A percentile compares a stretch with the other conserved stretches of the same genome.
phyloP scores from a whole-genome alignment of 2,329 filamentous ascomycete genomes.

The Epichloe sibirici region DNA sequence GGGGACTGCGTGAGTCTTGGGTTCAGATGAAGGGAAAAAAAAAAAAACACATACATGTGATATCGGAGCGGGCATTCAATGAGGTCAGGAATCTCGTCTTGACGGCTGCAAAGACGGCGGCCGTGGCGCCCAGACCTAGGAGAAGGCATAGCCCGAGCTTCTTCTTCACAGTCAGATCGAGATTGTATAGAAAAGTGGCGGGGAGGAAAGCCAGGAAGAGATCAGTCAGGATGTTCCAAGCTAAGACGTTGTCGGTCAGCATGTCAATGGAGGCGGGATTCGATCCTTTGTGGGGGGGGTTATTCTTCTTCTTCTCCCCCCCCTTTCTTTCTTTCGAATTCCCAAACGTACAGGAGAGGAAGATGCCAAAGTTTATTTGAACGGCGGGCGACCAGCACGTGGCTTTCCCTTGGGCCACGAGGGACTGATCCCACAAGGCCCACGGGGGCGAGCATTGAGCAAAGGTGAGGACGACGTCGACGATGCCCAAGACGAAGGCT shows the following conservation, averaged over 20 bases:
- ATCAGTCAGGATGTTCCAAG: conserved; percentile 5
- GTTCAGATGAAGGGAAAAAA: too few relatives aligned
- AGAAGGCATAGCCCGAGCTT: conserved; percentile 2
- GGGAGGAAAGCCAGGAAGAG: conserved; percentile 3
- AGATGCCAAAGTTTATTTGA: not conserved
- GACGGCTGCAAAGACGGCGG: conserved; percentile 2
- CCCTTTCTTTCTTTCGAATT: too few relatives aligned
- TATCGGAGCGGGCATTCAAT: not conserved
- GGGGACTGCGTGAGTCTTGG: too few relatives aligned
- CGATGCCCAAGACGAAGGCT: not conserved
- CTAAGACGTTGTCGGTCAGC: not conserved
- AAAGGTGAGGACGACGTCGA: conserved; percentile 2
- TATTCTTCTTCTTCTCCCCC: too few relatives aligned
- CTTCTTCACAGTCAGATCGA: conserved; percentile 1
- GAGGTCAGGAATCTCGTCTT: conserved; percentile 2
- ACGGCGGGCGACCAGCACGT: not conserved
- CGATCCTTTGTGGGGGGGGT: too few relatives aligned
- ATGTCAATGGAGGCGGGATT: too few relatives aligned
- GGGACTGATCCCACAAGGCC: conserved; percentile 1
- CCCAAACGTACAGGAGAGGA: conserved; percentile 1
- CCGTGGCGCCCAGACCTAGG: not conserved
- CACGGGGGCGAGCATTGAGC: conserved; percentile 2
- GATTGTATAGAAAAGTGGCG: conserved; percentile 2
- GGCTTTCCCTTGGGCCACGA: not conserved
- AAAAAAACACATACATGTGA: not conserved